Conservation (phyloP, 352 stramenopile species). For the Pythium aquatile region DNA sequence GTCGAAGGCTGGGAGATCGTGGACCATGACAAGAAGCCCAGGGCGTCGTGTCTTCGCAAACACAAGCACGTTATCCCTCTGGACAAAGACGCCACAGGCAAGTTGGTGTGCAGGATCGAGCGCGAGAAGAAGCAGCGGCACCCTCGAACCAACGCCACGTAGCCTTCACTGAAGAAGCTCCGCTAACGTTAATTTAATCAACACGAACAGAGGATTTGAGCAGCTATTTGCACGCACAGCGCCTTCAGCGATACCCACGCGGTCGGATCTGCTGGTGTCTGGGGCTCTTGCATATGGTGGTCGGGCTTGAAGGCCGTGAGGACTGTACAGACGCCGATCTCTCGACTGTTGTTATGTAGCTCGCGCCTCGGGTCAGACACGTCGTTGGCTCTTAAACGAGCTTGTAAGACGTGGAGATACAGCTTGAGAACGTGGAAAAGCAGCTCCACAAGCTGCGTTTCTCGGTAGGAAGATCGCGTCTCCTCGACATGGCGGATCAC, state of each 20-base stretch:
- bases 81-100: not conserved
- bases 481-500: conserved; percentile 16
- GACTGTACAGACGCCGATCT: conserved; percentile 13
- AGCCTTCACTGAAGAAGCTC: not conserved
- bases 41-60: not conserved
- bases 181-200: not conserved
- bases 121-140: not conserved
- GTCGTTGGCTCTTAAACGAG: not conserved
- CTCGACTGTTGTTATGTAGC: conserved; percentile 3
- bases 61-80: not conserved
- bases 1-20: not conserved
- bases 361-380: not conserved
- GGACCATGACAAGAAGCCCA: not conserved
- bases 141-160: not conserved
- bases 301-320: conserved; percentile 8
- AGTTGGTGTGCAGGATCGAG: not conserved
- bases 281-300: not conserved
- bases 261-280: not conserved
- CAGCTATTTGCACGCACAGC: not conserved
- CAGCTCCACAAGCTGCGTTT: conserved; percentile 10
- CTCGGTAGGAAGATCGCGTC: conserved; percentile 5
- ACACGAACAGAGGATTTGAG: not conserved
- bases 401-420: conserved; percentile 2
- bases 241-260: conserved; percentile 1
- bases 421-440: conserved; percentile 7